Base-by-base conservation (phyloP, 495 filamentous ascomycete species). In the Xylaria bambusicola region DNA sequence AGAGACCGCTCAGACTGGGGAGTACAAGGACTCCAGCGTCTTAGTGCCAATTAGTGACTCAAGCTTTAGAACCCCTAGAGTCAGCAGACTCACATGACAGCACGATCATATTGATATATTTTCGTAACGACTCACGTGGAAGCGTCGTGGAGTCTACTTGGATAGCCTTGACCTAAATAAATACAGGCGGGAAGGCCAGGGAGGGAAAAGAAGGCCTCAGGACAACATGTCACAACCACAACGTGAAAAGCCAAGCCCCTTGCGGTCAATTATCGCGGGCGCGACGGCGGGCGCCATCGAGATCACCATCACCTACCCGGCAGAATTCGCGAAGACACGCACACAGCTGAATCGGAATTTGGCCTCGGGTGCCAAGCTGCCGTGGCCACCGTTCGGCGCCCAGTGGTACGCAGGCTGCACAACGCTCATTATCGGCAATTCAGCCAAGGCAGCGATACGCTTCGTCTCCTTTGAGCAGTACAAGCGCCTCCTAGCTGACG, bases 391-490 rank as follows among this genome's bases (percentile, higher is more conserved):
- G 24, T 98, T 98, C 63, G 95, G 95, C 29, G 77, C 72, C 56
- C 92, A 96, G 66, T 98, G 94, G 94, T 98, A 98, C 70, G 94
- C 94, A 35, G 94, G 94, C 35, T 98, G 94, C 77, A 98, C 94
- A 20, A 97, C 94, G 23, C 77, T 98, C 72, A 94, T 98, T 48
- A 92, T 98, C 62, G 94, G 94, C 52, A 98, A 98, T 77, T 93
- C 92, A 26, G 75, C 92, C 61, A 98, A 98, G 74, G 94, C 95
- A 38, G 94, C 94, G 50, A 92, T 98, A 63, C 86, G 93, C 62
- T 98, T 98, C 66, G 91, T 97, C 58, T 92, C 94, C 23, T 98
- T 97, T 73, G 94, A 98, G 76, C 86, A 86, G 54, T 96, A 95
- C 76, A 96, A 93, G 74, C 78, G 80, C 17, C 68, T 95, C 20